Evolutionary conservation across 805 yeast species (phyloP), one percentile per base, ranked within the genome.

Genomic region (Candida sithepensis): DNA sequence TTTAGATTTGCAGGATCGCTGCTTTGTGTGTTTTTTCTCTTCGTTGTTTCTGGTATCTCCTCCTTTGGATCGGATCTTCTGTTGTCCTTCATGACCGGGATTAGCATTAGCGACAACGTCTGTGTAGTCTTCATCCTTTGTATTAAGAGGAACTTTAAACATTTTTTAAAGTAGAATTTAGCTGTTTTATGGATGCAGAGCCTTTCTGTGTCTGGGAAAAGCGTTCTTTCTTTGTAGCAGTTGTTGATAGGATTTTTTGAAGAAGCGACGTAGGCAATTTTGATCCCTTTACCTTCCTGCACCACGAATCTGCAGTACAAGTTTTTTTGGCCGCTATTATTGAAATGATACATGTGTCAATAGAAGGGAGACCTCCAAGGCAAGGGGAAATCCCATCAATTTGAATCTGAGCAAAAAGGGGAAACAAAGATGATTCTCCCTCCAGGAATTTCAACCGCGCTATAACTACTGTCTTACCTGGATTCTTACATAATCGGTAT

Each of bases 41-140:
- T 22, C 33, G 13, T 16, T 21, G 21, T 24, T 26, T n/a, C 19
- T 41, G 36, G n/a, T 13, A 19, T 8, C 4, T 19, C 38, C 23
- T 12, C 21, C 32, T 7, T 16, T 30, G 20, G 34, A 21, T 12
- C 18, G 14, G 21, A 12, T 9, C 38, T 44, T 42, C 37, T 19
- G 14, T 39, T 39, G 23, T 32, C 43, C 26, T 51, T 54, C 33
- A 53, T 43, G 38, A 53, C 33, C 14, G 56, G 56, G 23, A 55
- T 43, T 46, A 55, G 36, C 41, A 45, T 37, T 41, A 57, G 43
- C 19, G 58, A 52, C 13, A 54, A 14, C 26, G 57, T 54, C 37
- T 56, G 52, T 19, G 54, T 47, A 4, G 57, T 54, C 24, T 40
- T 46, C 34, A 49, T 54, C 22, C 54, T 45, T 39, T 47, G 55